Conservation (phyloP, 1,139 yeast genomes). For the Geotrichum phurueaensis region DNA sequence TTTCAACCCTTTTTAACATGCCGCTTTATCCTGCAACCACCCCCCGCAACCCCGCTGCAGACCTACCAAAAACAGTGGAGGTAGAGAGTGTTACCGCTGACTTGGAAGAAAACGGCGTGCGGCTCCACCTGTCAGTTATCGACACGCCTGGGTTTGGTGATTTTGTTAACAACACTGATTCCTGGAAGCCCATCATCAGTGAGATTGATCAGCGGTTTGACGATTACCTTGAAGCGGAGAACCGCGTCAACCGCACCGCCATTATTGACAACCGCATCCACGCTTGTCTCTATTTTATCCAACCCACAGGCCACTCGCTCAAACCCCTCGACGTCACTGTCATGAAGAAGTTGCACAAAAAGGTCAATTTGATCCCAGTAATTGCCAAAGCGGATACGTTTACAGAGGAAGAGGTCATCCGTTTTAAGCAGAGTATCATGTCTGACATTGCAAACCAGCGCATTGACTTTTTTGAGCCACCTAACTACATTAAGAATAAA, state of each 20-base stretch:
- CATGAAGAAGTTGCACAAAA: conserved; percentile 83
- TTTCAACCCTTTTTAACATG: conserved; percentile 84
- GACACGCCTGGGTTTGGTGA: conserved; percentile 97
- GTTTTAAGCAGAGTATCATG: conserved; percentile 64
- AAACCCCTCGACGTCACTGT: conserved; percentile 83
- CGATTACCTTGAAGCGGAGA: conserved; percentile 82
- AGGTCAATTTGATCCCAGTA: conserved; percentile 89
- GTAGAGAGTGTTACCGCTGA: conserved; percentile 65
- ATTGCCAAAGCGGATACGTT: conserved; percentile 93
- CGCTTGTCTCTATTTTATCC: conserved; percentile 94
- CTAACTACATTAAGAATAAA: conserved; percentile 75
- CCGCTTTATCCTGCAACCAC: conserved; percentile 48
- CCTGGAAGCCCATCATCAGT: conserved; percentile 91
- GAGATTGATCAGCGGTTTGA: conserved; percentile 86
- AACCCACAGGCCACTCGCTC: conserved; percentile 94
- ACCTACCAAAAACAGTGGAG: conserved; percentile 44
- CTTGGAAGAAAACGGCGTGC: conserved; percentile 91
- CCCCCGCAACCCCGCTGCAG: conserved; percentile 33
- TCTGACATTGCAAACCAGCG: conserved; percentile 72
- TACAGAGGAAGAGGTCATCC: conserved; percentile 75
- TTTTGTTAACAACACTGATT: conserved; percentile 74
- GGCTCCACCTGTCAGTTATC: conserved; percentile 74
- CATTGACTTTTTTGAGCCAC: conserved; percentile 76
- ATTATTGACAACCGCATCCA: conserved; percentile 89
- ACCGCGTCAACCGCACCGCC: conserved; percentile 71